A percentile compares a stretch with the other conserved stretches of the same genome.
Conservation (phyloP, 1,139 yeast genomes). For the Geotrichum europaeum region DNA sequence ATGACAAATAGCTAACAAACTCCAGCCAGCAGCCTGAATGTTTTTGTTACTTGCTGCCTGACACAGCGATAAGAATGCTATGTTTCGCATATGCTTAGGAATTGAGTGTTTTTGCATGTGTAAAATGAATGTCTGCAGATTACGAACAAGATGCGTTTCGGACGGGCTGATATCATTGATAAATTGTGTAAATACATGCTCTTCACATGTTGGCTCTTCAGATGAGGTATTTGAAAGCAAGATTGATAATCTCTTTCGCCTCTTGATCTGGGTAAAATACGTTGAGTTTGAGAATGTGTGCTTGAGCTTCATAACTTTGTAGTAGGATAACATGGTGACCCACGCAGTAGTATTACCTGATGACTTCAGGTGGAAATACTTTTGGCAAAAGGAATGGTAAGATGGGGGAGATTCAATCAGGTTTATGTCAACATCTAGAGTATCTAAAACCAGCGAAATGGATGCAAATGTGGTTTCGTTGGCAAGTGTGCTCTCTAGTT, state of each 20-base stretch:
- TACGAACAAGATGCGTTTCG: background rate
- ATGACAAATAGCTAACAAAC: conserved; percentile 5
- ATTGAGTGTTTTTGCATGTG: conserved; percentile 5
- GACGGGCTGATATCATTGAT: background rate
- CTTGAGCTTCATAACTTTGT: conserved; percentile 3
- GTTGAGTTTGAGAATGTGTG: conserved; percentile 2
- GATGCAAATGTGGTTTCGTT: conserved; percentile 1
- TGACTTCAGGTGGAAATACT: conserved; percentile 8
- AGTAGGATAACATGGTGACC: conserved; percentile 10
- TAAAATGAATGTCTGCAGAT: conserved; percentile 5
- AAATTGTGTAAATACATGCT: conserved; percentile 4
- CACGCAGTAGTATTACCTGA: conserved; percentile 7
- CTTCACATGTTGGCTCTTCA: background rate
- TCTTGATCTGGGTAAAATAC: background rate
- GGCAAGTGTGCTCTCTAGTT: background rate
- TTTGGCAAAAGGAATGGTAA: conserved; percentile 2
- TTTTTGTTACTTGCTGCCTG: background rate
- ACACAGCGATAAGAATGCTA: background rate
- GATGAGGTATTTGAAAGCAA: background rate
- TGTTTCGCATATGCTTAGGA: background rate
- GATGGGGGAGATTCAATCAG: background rate
- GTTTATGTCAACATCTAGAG: conserved; percentile 12
- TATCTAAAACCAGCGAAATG: background rate
- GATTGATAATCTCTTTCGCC: background rate
- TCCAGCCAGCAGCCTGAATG: conserved; percentile 9